A percentile compares a stretch with the other conserved stretches of the same genome.
These are phyloP conservation scores for Colletotrichum sp. DNA, from an alignment of 2,329 filamentous ascomycete species.

Conservation along the genomic window DNA sequence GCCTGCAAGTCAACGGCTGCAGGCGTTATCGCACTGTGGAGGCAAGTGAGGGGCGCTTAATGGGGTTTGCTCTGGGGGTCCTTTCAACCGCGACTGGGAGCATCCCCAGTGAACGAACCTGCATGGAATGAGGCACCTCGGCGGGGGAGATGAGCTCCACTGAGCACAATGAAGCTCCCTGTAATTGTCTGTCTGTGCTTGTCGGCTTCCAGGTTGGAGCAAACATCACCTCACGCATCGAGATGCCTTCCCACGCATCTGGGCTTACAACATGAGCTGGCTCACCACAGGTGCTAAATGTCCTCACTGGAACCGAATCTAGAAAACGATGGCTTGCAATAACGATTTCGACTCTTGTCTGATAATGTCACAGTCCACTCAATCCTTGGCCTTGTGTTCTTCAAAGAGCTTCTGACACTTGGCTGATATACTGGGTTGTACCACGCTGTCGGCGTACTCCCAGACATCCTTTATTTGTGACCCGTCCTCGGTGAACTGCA, in stretches of 20 bases:
- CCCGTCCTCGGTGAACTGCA: slow-evolving; percentile 1
- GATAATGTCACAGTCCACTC: neutral
- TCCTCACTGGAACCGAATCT: neutral
- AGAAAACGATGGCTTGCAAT: neutral
- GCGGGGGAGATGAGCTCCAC: neutral
- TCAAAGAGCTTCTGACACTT: neutral
- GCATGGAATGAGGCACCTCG: neutral
- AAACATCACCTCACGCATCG: neutral
- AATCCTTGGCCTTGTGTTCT: neutral
- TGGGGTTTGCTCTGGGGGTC: neutral
- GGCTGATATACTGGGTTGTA: neutral
- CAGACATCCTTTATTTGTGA: neutral
- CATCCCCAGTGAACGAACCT: neutral
- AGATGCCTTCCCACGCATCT: neutral
- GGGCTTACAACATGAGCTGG: neutral
- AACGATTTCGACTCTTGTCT: neutral
- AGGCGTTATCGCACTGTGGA: slow-evolving; percentile 17
- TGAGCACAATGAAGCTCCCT: neutral
- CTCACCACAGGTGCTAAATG: accelerated
- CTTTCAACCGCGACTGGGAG: neutral
- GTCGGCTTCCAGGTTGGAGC: neutral
- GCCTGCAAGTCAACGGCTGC: neutral
- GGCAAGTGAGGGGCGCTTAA: neutral
- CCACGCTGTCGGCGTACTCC: neutral
- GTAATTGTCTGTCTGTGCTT: neutral